Base-by-base conservation (phyloP, 805 yeast genomes). In the Debaryomyces tyrocola region DNA sequence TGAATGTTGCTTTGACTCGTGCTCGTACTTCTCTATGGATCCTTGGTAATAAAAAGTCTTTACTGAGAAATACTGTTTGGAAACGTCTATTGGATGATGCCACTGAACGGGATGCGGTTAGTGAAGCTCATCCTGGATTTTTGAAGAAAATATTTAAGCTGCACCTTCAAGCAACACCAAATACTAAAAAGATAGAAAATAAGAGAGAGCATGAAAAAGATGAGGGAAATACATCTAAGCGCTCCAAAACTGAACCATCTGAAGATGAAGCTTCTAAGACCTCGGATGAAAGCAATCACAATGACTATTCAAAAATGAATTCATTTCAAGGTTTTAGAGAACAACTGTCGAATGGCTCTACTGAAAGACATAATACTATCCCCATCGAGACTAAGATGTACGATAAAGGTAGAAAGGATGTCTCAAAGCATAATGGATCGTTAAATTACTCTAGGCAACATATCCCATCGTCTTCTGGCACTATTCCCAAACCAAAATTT, bases 1-100 rank as follows among this genome's bases (percentile, higher is more conserved):
- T 94, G 96, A 94, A 94, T 65, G 99, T 94, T 44, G 98, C 97
- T 0, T 69, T 94, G 33, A 92, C 98, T 0, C 87, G 99, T 71
- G 97, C 98, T 0, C 81, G 85, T 55, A 78, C 95, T 1, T 87
- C 98, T 0, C 70, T 94, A 52, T 94, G 98, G 98, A 84, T 94
- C 46, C 65, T 95, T 12, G 99, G 99, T 17, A 84, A 87, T 55
- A 79, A 75, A 27, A 69, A 74, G n/a, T 82, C 95, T 1, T 76
- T 92, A 53, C 56, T 62, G 6, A 69, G 79, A 44, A 86, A 90
- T 60, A 71, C 71, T 20, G 81, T 90, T 0, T 94, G 99, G 99
- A 68, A 64, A 21, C 74, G 79, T 46, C 69, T 94, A 43, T 75
- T 91, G 8, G 62, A 65, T 0, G 84, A 91, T 70, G 96, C 96